phyloP scores from a whole-genome alignment of 1,284 basidiomycete genomes.

The Cutaneotrichosporon cyanovorans region DNA sequence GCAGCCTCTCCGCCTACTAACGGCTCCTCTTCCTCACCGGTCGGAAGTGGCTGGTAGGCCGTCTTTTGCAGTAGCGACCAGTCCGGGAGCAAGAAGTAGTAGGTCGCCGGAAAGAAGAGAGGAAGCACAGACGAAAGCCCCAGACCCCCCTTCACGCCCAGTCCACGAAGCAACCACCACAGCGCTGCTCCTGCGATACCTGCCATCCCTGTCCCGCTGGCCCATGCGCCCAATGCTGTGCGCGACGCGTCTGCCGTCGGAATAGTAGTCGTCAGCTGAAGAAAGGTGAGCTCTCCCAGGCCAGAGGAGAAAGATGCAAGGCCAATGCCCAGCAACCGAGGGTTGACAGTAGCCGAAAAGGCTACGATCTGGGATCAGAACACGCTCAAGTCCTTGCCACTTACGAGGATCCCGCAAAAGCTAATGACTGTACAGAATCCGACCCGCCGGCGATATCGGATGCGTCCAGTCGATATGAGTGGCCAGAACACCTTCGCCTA shows the following conservation, averaged over 20 bases:
- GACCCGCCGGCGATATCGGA: slow-evolving; percentile 69
- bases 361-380: slow-evolving; percentile 63
- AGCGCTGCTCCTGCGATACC: slow-evolving; percentile 84
- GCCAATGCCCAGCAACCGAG: slow-evolving; percentile 76
- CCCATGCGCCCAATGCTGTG: slow-evolving; percentile 60
- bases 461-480: slow-evolving; percentile 71
- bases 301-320: slow-evolving; percentile 87
- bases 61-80: slow-evolving; percentile 14
- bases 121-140: slow-evolving; percentile 65
- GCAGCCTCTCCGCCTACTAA: neutral
- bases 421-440: slow-evolving; percentile 66
- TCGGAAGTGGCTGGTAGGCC: slow-evolving; percentile 26
- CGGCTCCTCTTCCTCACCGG: slow-evolving; percentile 19
- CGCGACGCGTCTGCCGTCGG: slow-evolving; percentile 28
- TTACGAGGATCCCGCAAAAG: slow-evolving; percentile 71
- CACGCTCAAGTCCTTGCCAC: slow-evolving; percentile 17
- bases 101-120: slow-evolving; percentile 63
- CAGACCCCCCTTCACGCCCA: slow-evolving; percentile 78
- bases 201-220: slow-evolving; percentile 87
- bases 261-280: slow-evolving; percentile 79
- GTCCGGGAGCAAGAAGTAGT: slow-evolving; percentile 63
- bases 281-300: slow-evolving; percentile 86
- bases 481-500: slow-evolving; percentile 87
- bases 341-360: slow-evolving; percentile 58
- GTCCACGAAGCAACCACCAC: slow-evolving; percentile 85